Conservation (phyloP, 2,329 filamentous ascomycete genomes). For the Arthrobotrys entomopaga region DNA sequence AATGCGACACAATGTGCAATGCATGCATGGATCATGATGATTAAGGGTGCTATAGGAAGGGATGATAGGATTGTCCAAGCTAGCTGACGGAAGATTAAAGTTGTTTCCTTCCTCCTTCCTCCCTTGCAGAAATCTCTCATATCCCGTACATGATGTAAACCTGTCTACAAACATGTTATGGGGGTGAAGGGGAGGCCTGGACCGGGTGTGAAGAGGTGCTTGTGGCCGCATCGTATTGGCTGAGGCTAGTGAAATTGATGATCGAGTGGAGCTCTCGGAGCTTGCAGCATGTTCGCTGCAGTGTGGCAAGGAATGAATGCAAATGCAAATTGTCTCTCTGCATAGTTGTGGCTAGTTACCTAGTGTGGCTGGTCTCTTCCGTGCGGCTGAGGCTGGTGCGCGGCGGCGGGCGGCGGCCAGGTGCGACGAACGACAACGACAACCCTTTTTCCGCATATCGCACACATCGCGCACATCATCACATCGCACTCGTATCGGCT, state of each 20-base stretch:
- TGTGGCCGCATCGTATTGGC: slow-evolving; percentile 49
- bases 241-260: slow-evolving; percentile 13
- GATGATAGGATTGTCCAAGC: neutral
- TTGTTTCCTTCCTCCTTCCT: neutral
- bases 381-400: slow-evolving; percentile 41
- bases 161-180: too few relatives aligned
- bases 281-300: too few relatives aligned
- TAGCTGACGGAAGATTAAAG: neutral
- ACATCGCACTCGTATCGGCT: slow-evolving; percentile 6
- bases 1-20: too few relatives aligned
- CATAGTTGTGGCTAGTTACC: slow-evolving; percentile 51
- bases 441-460: too few relatives aligned
- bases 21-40: too few relatives aligned
- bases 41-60: too few relatives aligned
- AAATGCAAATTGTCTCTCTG: neutral
- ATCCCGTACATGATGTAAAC: too few relatives aligned
- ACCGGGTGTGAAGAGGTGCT: slow-evolving; percentile 5
- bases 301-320: too few relatives aligned
- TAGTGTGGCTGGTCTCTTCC: too few relatives aligned
- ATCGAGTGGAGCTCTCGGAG: slow-evolving; percentile 7
- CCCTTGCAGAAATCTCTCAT: slow-evolving; percentile 2
- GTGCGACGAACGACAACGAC: too few relatives aligned
- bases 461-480: too few relatives aligned
- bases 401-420: neutral
- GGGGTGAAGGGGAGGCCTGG: neutral